Conservation (phyloP, 257 asterid genomes). For the Lavandula angustifolia region DNA sequence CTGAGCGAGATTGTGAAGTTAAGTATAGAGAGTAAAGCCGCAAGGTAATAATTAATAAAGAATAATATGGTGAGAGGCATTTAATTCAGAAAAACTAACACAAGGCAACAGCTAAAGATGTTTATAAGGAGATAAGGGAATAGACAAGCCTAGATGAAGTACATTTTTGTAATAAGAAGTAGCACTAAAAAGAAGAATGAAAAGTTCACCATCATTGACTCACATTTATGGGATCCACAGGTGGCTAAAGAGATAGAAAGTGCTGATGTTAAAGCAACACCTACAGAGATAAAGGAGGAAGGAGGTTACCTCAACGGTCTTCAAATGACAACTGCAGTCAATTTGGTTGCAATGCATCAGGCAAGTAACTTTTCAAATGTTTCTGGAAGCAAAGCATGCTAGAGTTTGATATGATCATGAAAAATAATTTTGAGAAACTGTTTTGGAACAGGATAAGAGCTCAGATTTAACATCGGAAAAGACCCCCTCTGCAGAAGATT, state of each 20-base stretch:
- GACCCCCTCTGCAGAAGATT: conserved; percentile 22
- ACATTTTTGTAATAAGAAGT: neutral
- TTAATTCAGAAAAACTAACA: too few species aligned
- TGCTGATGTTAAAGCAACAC: conserved; percentile 14
- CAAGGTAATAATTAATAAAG: too few species aligned
- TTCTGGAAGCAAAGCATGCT: conserved; percentile 26
- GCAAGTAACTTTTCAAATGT: conserved; percentile 25
- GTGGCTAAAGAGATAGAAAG: conserved; percentile 30
- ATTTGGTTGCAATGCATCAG: conserved; percentile 30
- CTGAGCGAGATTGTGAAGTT: neutral
- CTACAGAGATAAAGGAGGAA: conserved; percentile 26
- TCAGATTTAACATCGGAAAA: conserved; percentile 18
- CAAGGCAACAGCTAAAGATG: too few species aligned
- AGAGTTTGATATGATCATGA: conserved; percentile 22
- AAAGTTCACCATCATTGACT: conserved; percentile 8
- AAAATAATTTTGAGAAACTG: conserved; percentile 3
- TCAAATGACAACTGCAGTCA: conserved; percentile 24
- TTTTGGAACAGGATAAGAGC: conserved; percentile 34
- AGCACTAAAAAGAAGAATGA: neutral
- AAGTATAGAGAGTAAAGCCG: neutral
- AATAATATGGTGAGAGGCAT: too few species aligned
- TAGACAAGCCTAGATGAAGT: too few species aligned
- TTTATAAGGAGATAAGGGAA: too few species aligned
- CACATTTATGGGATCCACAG: conserved; percentile 30
- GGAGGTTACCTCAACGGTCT: conserved; percentile 30